Percentiles rank a stretch among this genome's conserved stretches.
These are phyloP conservation scores for Microbotryum intermedium DNA, from an alignment of 1,284 basidiomycete genomes.

Conservation along the genomic window DNA sequence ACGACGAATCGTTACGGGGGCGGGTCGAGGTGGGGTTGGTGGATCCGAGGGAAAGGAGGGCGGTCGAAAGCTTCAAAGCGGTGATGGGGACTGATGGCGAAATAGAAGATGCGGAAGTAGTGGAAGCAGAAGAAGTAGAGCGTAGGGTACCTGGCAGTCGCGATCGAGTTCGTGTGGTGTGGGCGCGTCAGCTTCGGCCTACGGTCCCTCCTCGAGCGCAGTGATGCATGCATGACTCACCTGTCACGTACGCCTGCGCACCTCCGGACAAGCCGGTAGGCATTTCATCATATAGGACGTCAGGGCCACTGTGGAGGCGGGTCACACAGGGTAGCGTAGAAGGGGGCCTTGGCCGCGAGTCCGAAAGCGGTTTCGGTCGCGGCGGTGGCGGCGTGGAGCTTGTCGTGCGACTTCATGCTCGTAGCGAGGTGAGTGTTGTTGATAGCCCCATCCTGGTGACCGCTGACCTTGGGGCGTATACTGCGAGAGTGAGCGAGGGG, in stretches of 20 bases:
- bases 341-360: neutral
- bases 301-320: neutral
- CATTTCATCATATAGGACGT: neutral
- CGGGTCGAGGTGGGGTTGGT: neutral
- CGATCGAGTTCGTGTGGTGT: too few relatives aligned
- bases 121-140: neutral
- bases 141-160: too few relatives aligned
- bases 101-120: neutral
- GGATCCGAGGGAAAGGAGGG: neutral
- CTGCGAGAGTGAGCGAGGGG: neutral
- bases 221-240: neutral
- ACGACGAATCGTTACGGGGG: too few relatives aligned
- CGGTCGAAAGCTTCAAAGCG: neutral
- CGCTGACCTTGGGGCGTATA: conserved; percentile 4
- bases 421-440: neutral
- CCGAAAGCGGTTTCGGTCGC: neutral
- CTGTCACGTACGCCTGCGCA: neutral
- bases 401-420: conserved; percentile 1
- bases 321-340: conserved; percentile 2
- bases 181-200: too few relatives aligned
- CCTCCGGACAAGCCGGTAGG: neutral
- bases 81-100: neutral
- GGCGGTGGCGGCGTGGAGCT: neutral
- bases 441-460: neutral
- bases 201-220: neutral